Base-by-base conservation (phyloP, 495 filamentous ascomycete species). In the Penicillium cosmopolitanum region DNA sequence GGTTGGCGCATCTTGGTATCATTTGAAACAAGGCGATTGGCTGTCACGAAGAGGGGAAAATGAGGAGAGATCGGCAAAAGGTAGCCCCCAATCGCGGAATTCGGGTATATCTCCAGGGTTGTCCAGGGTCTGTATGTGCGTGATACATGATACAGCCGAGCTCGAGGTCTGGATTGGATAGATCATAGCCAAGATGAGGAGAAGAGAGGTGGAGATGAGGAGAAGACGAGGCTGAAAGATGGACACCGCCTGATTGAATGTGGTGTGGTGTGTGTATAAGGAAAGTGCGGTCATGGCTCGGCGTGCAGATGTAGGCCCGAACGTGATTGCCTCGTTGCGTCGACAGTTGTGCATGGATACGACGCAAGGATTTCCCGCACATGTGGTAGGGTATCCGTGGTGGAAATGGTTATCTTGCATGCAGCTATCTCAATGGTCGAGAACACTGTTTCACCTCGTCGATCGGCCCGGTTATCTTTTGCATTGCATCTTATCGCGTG, bases 11-110 rank as follows among this genome's bases (percentile, higher is more conserved):
- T 21, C n/a, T 48, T 13, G 15, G n/a, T 19, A 12, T 44, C 2
- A 18, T 44, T 44, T 19, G 15, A 4, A 44, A 0, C 12, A 43
- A 55, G 50, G 31, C 50, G 7, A 68, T 68, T 68, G 66, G 64
- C 13, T 44, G 15, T 4, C 7, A 12, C 9, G 34, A 44, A 60
- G 56, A 61, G 64, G 64, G 64, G 58, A 31, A 31, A 34, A 53
- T 50, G 66, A 62, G 63, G 63, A 55, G 57, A 59, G 62, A 66
- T 68, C 66, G 63, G 60, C 65, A 64, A 53, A 44, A 44, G 13
- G 16, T 5, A 21, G 42, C 15, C 4, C 42, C 16, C 42, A 18
- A 10, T 9, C n/a, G 28, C 28, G 28, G 28, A 31, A 23, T 3
- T 3, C 23, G 23, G 23, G 23, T 23, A 21, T 21, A 21, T 21